Percentiles rank a stretch among this genome's conserved stretches.
Evolutionary conservation across 495 filamentous ascomycete genomes (phyloP).

Genomic region (Arthonia radiata): DNA sequence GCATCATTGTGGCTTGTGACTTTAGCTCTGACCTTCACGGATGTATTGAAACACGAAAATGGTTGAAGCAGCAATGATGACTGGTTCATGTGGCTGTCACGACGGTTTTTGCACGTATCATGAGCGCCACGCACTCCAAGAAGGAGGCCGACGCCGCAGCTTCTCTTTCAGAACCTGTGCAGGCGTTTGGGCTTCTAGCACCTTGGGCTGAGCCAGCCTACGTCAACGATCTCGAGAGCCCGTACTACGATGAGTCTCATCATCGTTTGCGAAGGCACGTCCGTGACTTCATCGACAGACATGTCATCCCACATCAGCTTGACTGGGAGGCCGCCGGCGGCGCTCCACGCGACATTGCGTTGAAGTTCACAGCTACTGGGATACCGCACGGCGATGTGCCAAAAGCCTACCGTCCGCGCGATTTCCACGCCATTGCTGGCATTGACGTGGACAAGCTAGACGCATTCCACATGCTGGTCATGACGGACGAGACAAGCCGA

Average conservation of each 20-base stretch:
- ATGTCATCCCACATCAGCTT: constrained; percentile 19
- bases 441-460: constrained; percentile 23
- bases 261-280: constrained; percentile 20
- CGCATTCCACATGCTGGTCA: constrained; percentile 23
- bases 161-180: too few species aligned
- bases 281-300: constrained; percentile 20
- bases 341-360: constrained; percentile 15
- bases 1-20: too few species aligned
- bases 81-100: too few species aligned
- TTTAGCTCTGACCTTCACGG: too few species aligned
- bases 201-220: constrained; percentile 16
- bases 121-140: too few species aligned
- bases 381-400: constrained; percentile 13
- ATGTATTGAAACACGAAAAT: too few species aligned
- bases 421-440: constrained; percentile 13
- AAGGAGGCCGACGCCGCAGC: too few species aligned
- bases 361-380: constrained; percentile 11
- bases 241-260: constrained; percentile 24
- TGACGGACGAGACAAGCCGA: constrained; percentile 20
- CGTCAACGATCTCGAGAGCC: constrained; percentile 13
- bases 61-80: too few species aligned
- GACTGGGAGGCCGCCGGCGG: constrained; percentile 24
- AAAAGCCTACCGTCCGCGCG: constrained; percentile 13
- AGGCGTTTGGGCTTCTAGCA: too few species aligned
- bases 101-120: too few species aligned